Evolutionary conservation across 768 basidiomycete genomes (phyloP), one percentile per base, ranked within the genome.

Genomic region (Clavaria fumosa): DNA sequence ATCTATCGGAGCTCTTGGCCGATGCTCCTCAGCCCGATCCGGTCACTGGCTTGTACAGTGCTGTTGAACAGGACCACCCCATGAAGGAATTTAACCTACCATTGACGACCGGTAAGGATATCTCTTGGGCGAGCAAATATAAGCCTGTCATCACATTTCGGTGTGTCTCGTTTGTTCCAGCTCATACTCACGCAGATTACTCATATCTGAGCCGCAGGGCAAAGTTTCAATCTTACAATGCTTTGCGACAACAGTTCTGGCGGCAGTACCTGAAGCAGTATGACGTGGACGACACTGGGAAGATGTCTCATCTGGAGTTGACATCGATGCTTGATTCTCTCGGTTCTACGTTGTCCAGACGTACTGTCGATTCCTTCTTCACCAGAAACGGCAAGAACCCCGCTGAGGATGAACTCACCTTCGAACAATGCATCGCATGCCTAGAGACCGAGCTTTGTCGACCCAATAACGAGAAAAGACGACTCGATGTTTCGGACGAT

Each of bases 311-410:
- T 43, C 61, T 91, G 39, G 95, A 97, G 55, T 66, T 95, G 22
- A 84, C 81, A 0, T 84, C 84, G 7, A 90, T 96, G 84, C 78
- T 99, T 30, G 93, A 96, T 59, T 93, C 91, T 2, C 76, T 99
- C 24, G 90, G 90, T 4, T 95, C 90, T 3, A 97, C 93, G 0
- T 70, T 97, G 34, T 82, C 81, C 5, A 58, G 56, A 0, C 62
- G 73, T 31, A 97, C 93, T 1, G 62, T 95, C 41, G 68, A 80
- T 46, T 67, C 68, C 10, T 96, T 93, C 69, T 96, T 84, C 61
- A 70, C 66, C 5, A 68, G 73, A 5, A 69, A 66, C 48, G 67
- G 67, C 40, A 86, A 84, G 55, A 58, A 66, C 3, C 69, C 76
- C 0, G 63, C 64, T 5, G 56, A 62, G 15, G 90, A 77, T 42